These are phyloP conservation scores for Ceratobasidium sp. DNA, from an alignment of 1,284 basidiomycete species.

Conservation along the genomic window DNA sequence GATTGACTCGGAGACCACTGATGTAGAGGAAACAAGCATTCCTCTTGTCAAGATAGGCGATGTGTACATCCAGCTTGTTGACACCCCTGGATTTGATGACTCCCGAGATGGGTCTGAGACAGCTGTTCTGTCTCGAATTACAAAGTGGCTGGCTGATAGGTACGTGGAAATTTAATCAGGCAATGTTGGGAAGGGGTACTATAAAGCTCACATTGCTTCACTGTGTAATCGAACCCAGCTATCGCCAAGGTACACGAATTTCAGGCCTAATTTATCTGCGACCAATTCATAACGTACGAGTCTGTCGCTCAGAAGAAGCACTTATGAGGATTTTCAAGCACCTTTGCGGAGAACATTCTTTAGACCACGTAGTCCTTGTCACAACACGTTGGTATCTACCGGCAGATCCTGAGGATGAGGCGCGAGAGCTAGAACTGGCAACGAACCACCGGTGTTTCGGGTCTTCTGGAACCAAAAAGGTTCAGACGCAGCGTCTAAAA, in stretches of 20 bases:
- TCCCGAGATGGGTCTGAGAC: neutral
- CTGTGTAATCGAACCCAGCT: too few relatives aligned
- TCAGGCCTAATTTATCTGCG: neutral
- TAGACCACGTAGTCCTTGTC: neutral
- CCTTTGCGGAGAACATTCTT: neutral
- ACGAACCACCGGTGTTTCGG: too few relatives aligned
- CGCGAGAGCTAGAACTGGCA: too few relatives aligned
- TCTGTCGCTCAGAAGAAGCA: neutral
- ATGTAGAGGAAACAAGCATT: neutral
- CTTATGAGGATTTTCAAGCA: neutral
- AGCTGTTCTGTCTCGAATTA: neutral
- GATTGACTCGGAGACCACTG: neutral
- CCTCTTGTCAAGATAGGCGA: neutral
- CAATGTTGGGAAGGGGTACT: too few relatives aligned
- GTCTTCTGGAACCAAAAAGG: too few relatives aligned
- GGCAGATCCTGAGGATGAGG: neutral
- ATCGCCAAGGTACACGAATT: too few relatives aligned
- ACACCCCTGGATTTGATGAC: slow-evolving; percentile 15
- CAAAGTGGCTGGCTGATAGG: neutral
- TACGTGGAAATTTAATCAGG: too few relatives aligned
- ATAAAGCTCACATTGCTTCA: too few relatives aligned
- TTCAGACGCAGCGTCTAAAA: too few relatives aligned
- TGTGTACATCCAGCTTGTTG: neutral
- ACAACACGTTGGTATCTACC: neutral
- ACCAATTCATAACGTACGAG: neutral